Evolutionary conservation across 2,329 filamentous ascomycete genomes (phyloP).

Genomic region (Hypocreales sp.): DNA sequence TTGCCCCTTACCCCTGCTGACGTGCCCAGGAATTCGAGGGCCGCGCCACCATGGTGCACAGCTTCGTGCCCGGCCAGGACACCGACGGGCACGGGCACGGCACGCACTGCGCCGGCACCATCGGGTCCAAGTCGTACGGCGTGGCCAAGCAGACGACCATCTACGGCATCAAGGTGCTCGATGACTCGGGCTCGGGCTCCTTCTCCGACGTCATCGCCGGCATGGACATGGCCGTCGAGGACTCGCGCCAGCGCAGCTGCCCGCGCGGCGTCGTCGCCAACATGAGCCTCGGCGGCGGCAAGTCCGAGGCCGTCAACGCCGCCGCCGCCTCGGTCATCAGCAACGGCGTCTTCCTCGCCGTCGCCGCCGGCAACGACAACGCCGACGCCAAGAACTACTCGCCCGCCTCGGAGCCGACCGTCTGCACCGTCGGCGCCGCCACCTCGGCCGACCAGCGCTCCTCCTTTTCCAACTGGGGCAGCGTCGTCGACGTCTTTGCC

Average conservation of each 20-base stretch:
- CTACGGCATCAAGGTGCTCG: conserved; percentile 23
- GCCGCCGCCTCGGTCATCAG: conserved; percentile 25
- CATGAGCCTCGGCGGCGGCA: conserved; percentile 32
- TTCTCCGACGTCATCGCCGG: conserved; percentile 22
- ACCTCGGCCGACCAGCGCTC: conserved; percentile 16
- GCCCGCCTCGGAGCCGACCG: conserved; percentile 8
- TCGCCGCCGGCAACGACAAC: conserved; percentile 31
- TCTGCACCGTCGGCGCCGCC: conserved; percentile 8
- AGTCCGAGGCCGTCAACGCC: conserved; percentile 26
- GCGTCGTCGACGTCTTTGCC: conserved; percentile 27
- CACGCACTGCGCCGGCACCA: conserved; percentile 19
- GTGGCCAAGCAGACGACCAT: conserved; percentile 23
- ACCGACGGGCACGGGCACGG: conserved; percentile 11
- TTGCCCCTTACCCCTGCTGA: too few species aligned
- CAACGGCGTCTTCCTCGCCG: conserved; percentile 29
- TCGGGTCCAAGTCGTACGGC: conserved; percentile 18
- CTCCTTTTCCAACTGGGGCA: conserved; percentile 27
- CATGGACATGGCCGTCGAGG: conserved; percentile 20
- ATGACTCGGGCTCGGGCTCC: conserved; percentile 15
- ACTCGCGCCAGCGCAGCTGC: conserved; percentile 13
- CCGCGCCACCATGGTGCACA: conserved; percentile 20
- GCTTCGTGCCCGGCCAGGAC: conserved; percentile 15
- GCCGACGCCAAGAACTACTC: conserved; percentile 5
- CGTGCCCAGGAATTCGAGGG: conserved; percentile 23
- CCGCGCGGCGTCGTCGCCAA: conserved; percentile 27